A percentile compares a stretch with the other conserved stretches of the same genome.
These are phyloP conservation scores for Incumbomyces delicatus DNA, from an alignment of 2,329 filamentous ascomycete species.

Conservation along the genomic window DNA sequence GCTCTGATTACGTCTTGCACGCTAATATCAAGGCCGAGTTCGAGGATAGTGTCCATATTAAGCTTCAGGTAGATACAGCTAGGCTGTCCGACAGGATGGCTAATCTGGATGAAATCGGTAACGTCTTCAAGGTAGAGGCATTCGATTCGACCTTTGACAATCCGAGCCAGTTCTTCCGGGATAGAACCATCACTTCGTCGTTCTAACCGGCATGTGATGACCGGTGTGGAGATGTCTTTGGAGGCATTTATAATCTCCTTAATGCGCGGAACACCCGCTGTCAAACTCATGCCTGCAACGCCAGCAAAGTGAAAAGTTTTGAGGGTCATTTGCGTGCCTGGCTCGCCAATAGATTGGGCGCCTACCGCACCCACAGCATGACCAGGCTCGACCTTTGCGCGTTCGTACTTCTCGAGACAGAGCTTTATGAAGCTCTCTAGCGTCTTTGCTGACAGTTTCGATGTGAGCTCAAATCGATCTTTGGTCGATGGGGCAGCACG, in stretches of 20 bases:
- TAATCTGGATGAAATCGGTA: conserved; percentile 72
- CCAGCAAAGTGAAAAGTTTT: conserved; percentile 99
- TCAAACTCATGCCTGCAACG: conserved; percentile 99
- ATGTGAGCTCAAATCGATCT: conserved; percentile 54
- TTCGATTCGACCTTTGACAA: conserved; percentile 88
- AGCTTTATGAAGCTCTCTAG: conserved; percentile 66
- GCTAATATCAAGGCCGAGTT: conserved; percentile 71
- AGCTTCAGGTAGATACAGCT: conserved; percentile 68
- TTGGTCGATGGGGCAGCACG: conserved; percentile 18
- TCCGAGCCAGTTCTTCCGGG: conserved; percentile 47
- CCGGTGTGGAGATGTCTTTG: conserved; percentile 83
- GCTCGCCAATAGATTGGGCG: conserved; percentile 95
- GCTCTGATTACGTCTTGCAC: conserved; percentile 63
- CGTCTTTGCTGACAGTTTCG: conserved; percentile 70
- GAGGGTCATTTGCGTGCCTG: conserved; percentile 96
- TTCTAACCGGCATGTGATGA: conserved; percentile 71
- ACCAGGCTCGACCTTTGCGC: conserved; percentile 83
- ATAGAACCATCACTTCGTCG: conserved; percentile 18
- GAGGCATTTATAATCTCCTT: conserved; percentile 99
- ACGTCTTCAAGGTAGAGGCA: conserved; percentile 84
- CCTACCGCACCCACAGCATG: conserved; percentile 94
- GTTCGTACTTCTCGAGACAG: conserved; percentile 82
- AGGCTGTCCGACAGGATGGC: conserved; percentile 52
- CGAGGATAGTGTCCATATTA: conserved; percentile 66
- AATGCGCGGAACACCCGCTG: conserved; percentile 97